Evolutionary conservation across 2,329 filamentous ascomycete genomes (phyloP), one percentile per base, ranked within the genome.

Genomic region (Alternaria sp.): DNA sequence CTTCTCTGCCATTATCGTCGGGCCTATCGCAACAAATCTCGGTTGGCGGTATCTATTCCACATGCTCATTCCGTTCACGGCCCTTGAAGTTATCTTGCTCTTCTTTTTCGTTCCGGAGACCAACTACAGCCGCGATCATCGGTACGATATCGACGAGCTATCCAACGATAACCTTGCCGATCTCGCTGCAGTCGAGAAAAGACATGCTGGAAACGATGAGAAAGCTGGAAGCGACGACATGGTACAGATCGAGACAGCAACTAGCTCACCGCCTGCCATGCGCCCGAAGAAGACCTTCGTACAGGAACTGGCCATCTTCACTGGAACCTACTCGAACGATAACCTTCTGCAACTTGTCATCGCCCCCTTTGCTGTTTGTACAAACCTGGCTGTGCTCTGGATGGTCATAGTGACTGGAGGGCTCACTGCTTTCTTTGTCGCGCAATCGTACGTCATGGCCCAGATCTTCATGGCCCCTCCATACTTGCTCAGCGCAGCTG

Each of bases 71-170:
- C 82, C 84, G 32, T 79, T 85, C 62, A 81, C 83, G 15, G 83
- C 81, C 2, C 64, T 82, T 3, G 74, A 85, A 54, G 74, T 82
- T 17, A 66, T 84, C 13, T 71, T 83, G 3, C 80, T 85, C 17
- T 73, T 84, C 57, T 77, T 86, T 49, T 82, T 86, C 59, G 84
- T 86, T 4, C 84, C 84, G 0, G 85, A 86, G 68, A 86, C 85
- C 15, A 81, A 81, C 1, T 87, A 84, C 73, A 77, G 76, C 58
- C 77, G 84, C 59, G 77, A 80, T 51, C 76, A 74, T 43, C 68
- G 73, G 2, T 77, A 76, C 52, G 69, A 77, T 30, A 77, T 77
- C 54, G 75, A 77, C 46, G 75, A 77, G 23, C 46, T 70, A 11
- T 69, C 68, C 23, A 72, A 71, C 51, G 74, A 77, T 44, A 72